Evolutionary conservation across 2,329 filamentous ascomycete genomes (phyloP), one percentile per base, ranked within the genome.

Genomic region (Xenosphaeropsis pyriputrescens): DNA sequence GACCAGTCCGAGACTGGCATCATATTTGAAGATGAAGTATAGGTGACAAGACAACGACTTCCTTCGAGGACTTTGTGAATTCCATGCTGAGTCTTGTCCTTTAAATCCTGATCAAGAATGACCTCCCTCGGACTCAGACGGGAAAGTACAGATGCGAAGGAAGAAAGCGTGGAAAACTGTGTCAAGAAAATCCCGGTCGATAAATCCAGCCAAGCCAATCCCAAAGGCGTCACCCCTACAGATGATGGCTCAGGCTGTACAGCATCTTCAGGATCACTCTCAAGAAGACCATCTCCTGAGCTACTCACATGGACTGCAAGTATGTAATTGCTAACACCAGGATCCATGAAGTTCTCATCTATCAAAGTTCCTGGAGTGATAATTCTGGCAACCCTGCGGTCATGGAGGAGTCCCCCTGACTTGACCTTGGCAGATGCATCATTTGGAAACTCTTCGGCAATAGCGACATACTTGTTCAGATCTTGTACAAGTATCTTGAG

Each of bases 291-390:
- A 26, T 26, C 22, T 26, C 5, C 22, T 5, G 22, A 26, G 8
- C 7, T 26, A 6, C 22, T 11, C 18, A 81, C 56, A 52, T 93
- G 74, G 35, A 96, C 71, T 29, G 84, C 79, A 55, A 96, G 72
- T 26, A 96, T 68, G 56, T 89, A 98, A 55, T 95, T 96, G 59
- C 91, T 95, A 50, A 84, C 77, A 54, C 83, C 89, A 1, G 86
- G 85, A 54, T 96, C 85, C 67, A 98, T 86, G 57, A 96, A 98
- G 50, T 86, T 88, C 60, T 98, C 91, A 57, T 98, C 91, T 47
- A 98, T 94, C 38, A 98, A 65, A 2, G 91, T 98, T 15, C 91
- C 91, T 1, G 91, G 86, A 1, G 91, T 96, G 52, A 98, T 76
- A 47, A 98, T 79, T 40, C 91, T 78, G 14, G 84, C 74, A 12